Evolutionary conservation across 768 basidiomycete genomes (phyloP), one percentile per base, ranked within the genome.

Genomic region (Dacryopinax spathularia): DNA sequence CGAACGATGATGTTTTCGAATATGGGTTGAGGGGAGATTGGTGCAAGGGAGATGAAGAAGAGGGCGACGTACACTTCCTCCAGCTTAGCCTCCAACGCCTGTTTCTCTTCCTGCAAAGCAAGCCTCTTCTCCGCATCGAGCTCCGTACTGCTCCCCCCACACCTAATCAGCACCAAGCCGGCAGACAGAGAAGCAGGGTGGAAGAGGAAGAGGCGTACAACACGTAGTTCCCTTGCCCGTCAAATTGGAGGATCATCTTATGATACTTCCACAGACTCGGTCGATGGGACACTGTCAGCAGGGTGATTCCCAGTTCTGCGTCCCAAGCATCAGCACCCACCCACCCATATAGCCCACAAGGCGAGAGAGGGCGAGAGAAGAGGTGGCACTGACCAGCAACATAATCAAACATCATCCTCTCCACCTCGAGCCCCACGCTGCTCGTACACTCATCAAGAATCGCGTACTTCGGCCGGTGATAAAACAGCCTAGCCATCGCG

Each of bases 371-470:
- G 25, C 9, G 27, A 33, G 31, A 27, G 37, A 20, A 31, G 1
- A 10, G n/a, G n/a, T n/a, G n/a, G 15, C 34, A 65, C 71, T 60
- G 33, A 73, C 75, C 68, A 0, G 89, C 88, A 1, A 93, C 94
- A 68, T 89, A 82, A 71, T 91, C 89, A 85, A 95, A 97, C 91
- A 98, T 94, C 75, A 81, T 77, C 60, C 88, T 91, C 75, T 97
- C 95, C 73, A 94, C 86, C 61, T 94, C 91, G 3, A 87, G 82
- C 2, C 93, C 93, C 7, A 99, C 94, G 2, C 94, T 85, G 18
- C 89, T 91, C 2, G 95, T 97, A 62, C 94, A 94, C 72, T 99
- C 95, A 69, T 99, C 95, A 59, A 98, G 78, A 64, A 98, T 92
- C 12, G 94, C 95, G 69, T 95, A 97, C 91, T 91, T 94, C 10